Evolutionary conservation across 176 grass and related monocot genomes (phyloP), one percentile per base, ranked within the genome.

Genomic region (Cenchrus americanus): DNA sequence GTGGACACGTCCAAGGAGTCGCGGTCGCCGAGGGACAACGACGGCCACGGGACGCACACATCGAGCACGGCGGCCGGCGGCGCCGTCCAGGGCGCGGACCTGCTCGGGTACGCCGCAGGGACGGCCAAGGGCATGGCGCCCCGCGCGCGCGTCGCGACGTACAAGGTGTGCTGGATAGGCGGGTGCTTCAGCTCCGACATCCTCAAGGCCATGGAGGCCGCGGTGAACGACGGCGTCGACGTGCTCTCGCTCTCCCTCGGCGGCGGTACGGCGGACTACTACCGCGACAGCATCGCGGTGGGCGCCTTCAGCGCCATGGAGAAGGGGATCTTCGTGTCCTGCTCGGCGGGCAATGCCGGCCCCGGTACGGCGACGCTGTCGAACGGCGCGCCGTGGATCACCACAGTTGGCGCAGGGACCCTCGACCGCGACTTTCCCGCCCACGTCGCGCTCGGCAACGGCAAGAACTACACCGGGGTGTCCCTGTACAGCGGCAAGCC

Each of bases 141-240:
- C 41, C 87, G 64, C 32, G 93, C 91, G 51, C 91, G 96, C 47
- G 62, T 96, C 0, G 96, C 96, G 2, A 92, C 82, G 0, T 98
- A 98, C 83, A 98, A 98, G 93, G 96, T 98, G 32, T 98, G 96
- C 83, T 98, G 96, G 96, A 18, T 83, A 24, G 93, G 93, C 57
- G 96, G 96, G 12, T 98, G 96, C 83, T 94, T 98, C 69, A 92
- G 91, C 94, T 95, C 93, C 30, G 96, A 98, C 78, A 96, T 98
- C 48, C 87, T 98, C 34, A 94, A 94, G 64, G 96, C 89, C 75
- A 99, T 99, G 96, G 93, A 99, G 54, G 91, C 87, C 22, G 96
- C 96, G 23, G 91, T 99, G 22, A 47, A 86, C 14, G 96, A 99
- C 46, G 96, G 93, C 19, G 94, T 94, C 7, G 84, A 88, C 78